These are phyloP conservation scores for Saccharomycopsis synnaedendra DNA, from an alignment of 805 yeast species.

Conservation along the genomic window DNA sequence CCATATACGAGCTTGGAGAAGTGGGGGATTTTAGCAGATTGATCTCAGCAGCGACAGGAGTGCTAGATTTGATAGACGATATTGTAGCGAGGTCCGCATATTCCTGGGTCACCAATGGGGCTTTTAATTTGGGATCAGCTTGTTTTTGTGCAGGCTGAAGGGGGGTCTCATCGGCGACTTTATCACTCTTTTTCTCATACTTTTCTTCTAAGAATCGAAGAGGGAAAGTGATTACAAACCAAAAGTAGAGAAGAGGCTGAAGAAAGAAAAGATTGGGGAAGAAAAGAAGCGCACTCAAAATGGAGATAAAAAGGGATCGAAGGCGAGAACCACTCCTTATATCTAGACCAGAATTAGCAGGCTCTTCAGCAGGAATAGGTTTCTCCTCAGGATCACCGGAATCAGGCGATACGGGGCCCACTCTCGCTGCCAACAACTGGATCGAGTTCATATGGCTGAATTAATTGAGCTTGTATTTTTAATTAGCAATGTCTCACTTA, in stretches of 20 bases:
- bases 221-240: slow-evolving; percentile 49
- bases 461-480: too few relatives aligned
- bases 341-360: too few relatives aligned
- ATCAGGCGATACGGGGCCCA: too few relatives aligned
- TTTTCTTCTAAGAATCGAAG: slow-evolving; percentile 30
- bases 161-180: not conserved
- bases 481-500: too few relatives aligned
- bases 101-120: slow-evolving; percentile 17
- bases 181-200: not conserved
- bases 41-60: slow-evolving; percentile 4
- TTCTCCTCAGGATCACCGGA: too few relatives aligned
- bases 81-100: slow-evolving; percentile 15
- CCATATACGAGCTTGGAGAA: slow-evolving; percentile 15
- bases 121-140: not conserved
- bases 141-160: not conserved
- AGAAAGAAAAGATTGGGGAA: slow-evolving; percentile 38
- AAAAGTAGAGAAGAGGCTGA: slow-evolving; percentile 38
- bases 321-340: not conserved
- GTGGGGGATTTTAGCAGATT: slow-evolving; percentile 14
- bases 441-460: too few relatives aligned
- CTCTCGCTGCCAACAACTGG: too few relatives aligned
- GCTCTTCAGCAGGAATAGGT: too few relatives aligned
- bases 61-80: slow-evolving; percentile 9
- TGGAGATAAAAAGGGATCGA: slow-evolving; percentile 14
- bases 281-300: slow-evolving; percentile 28